These are phyloP conservation scores for Tricholoma sp. DNA, from an alignment of 768 basidiomycete species.

Conservation along the genomic window DNA sequence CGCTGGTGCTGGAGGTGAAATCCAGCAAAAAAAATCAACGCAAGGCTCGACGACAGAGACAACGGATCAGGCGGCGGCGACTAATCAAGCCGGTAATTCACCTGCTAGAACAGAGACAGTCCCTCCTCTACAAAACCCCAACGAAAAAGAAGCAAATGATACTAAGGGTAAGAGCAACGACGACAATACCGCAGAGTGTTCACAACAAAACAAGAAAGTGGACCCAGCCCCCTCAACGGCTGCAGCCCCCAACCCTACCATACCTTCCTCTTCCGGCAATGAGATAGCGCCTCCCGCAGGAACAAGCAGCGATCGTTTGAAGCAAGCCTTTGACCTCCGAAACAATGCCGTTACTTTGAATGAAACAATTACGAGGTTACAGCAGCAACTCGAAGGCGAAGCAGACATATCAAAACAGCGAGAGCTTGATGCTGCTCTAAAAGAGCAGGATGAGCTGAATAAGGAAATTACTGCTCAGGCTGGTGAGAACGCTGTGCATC, in stretches of 20 bases:
- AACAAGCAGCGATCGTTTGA: slow-evolving; percentile 1
- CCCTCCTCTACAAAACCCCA: neutral
- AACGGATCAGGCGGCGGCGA: neutral
- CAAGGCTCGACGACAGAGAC: neutral
- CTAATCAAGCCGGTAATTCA: neutral
- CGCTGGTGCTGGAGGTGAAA: neutral
- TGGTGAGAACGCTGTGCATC: neutral
- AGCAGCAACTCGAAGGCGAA: neutral
- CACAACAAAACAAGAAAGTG: neutral
- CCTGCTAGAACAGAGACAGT: neutral
- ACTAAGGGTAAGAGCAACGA: neutral
- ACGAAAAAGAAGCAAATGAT: neutral
- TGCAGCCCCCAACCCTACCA: neutral
- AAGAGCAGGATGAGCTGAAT: neutral
- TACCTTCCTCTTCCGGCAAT: neutral
- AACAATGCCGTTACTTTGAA: neutral
- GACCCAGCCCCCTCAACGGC: neutral
- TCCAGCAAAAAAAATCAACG: neutral
- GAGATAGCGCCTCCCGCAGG: slow-evolving; percentile 7
- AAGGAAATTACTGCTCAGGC: neutral
- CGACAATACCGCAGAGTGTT: neutral
- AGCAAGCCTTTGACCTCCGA: slow-evolving; percentile 7
- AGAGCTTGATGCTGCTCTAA: slow-evolving; percentile 1
- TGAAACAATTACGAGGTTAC: slow-evolving; percentile 1
- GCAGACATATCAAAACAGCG: neutral